phyloP scores from a whole-genome alignment of 192 early-diverging fungal genomes.

The Coemansia guatemalensis region DNA sequence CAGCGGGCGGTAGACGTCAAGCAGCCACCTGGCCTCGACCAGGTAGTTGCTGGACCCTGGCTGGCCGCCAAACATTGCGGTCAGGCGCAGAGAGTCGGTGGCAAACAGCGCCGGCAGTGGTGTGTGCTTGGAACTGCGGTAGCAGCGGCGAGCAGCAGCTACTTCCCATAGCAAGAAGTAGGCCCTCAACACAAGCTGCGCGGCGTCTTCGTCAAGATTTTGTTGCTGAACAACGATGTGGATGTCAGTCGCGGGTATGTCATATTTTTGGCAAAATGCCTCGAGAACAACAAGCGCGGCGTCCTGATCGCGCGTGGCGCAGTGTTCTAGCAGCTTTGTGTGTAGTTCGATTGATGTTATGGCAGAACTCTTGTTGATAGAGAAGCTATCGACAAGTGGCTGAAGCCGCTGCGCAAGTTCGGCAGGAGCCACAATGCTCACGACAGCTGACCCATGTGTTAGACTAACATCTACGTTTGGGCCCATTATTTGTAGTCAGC shows the following conservation, averaged over 20 bases:
- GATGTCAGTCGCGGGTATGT: conserved; percentile 9
- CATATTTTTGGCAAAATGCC: conserved; percentile 9
- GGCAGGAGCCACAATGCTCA: not conserved
- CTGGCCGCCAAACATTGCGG: conserved; percentile 88
- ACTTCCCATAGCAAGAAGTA: conserved; percentile 9
- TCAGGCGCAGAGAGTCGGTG: conserved; percentile 56
- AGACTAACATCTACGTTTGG: too few relatives aligned
- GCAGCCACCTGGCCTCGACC: conserved; percentile 70
- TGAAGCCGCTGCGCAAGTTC: not conserved
- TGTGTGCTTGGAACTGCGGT: not conserved
- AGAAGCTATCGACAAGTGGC: not conserved
- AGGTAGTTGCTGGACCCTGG: conserved; percentile 71
- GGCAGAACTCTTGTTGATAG: not conserved
- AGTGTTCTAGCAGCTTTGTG: conserved; percentile 17
- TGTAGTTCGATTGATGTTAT: conserved; percentile 21
- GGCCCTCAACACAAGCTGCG: conserved; percentile 11
- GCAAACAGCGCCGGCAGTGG: conserved; percentile 21
- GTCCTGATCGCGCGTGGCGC: not conserved
- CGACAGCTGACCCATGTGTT: too few relatives aligned
- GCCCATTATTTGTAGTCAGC: not conserved
- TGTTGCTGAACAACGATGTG: conserved; percentile 8
- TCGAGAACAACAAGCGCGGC: conserved; percentile 11
- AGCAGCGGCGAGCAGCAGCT: not conserved
- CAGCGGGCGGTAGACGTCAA: conserved; percentile 71
- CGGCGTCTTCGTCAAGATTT: conserved; percentile 2